Evolutionary conservation across 2,329 filamentous ascomycete genomes (phyloP).

Genomic region (Ceratocystiopsis sp.): DNA sequence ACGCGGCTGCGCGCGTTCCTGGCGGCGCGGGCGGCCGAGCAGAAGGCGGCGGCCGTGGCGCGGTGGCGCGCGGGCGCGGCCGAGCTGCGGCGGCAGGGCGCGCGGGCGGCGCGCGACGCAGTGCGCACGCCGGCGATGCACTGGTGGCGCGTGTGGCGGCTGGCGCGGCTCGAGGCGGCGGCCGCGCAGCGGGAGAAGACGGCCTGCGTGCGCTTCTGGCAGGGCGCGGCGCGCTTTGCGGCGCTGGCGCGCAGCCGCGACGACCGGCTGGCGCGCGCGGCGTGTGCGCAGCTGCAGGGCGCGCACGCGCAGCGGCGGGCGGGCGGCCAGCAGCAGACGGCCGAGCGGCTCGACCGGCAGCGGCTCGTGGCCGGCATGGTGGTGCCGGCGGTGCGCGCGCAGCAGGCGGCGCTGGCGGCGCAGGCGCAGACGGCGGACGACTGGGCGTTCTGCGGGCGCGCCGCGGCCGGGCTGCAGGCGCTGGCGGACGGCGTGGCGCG

Average conservation of each 20-base stretch:
- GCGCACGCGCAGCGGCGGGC: too few relatives aligned
- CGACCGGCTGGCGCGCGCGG: slow-evolving; percentile 5
- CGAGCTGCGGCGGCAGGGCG: not conserved
- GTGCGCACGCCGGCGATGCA: slow-evolving; percentile 10
- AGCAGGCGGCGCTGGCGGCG: not conserved
- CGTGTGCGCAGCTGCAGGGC: not conserved
- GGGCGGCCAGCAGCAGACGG: not conserved
- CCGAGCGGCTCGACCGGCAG: not conserved
- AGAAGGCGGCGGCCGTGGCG: not conserved
- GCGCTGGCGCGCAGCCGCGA: slow-evolving; percentile 12
- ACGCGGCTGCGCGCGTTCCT: slow-evolving; percentile 2
- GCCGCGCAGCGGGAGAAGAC: slow-evolving; percentile 8
- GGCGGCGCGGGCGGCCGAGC: not conserved
- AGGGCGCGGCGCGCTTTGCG: slow-evolving; percentile 13
- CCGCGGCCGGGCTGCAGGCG: not conserved
- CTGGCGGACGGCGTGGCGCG: slow-evolving; percentile 1
- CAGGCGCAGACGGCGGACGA: slow-evolving; percentile 1
- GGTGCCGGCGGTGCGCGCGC: not conserved
- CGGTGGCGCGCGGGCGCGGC: slow-evolving; percentile 2
- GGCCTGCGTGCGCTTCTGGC: slow-evolving; percentile 13
- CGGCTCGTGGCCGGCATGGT: not conserved
- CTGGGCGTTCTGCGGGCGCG: not conserved
- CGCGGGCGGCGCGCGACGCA: slow-evolving; percentile 3
- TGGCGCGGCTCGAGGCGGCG: slow-evolving; percentile 9
- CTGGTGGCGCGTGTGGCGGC: slow-evolving; percentile 14